Percentiles rank a stretch among this genome's conserved stretches.
These are phyloP conservation scores for Sarcodon aspratus DNA, from an alignment of 768 basidiomycete species.

Conservation along the genomic window DNA sequence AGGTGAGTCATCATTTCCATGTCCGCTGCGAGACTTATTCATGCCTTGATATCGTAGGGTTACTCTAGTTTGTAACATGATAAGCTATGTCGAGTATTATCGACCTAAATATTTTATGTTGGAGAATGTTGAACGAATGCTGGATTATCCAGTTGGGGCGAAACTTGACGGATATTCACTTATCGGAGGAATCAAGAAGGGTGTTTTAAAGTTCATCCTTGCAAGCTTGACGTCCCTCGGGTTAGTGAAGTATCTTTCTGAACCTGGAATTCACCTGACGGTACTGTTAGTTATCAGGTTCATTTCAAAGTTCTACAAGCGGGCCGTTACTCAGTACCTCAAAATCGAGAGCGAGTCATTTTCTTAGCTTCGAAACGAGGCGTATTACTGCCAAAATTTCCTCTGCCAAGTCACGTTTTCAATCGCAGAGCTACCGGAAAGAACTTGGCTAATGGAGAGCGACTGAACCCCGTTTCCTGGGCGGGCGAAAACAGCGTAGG, in stretches of 20 bases:
- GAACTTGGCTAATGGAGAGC: conserved; percentile 30
- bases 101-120: conserved; percentile 52
- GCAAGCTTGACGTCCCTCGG: conserved; percentile 51
- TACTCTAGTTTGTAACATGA: conserved; percentile 57
- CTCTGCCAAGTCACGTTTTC: conserved; percentile 49
- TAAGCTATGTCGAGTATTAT: conserved; percentile 58
- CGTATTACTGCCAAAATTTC: conserved; percentile 46
- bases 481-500: background rate
- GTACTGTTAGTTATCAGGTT: conserved; percentile 47
- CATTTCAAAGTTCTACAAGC: conserved; percentile 57
- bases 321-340: conserved; percentile 62
- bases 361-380: conserved; percentile 57
- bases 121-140: conserved; percentile 61
- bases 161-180: conserved; percentile 17
- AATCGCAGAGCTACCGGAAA: conserved; percentile 19
- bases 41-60: conserved; percentile 26
- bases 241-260: conserved; percentile 22
- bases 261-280: conserved; percentile 2
- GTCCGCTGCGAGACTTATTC: background rate
- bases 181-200: conserved; percentile 32
- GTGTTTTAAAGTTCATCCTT: conserved; percentile 57
- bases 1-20: conserved; percentile 23
- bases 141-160: conserved; percentile 38
- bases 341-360: conserved; percentile 54
- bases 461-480: background rate